Percentiles rank a stretch among this genome's conserved stretches.
Conservation (phyloP, 2,329 filamentous ascomycete species). For the Ophiocordyceps camponoti-leonardi region DNA sequence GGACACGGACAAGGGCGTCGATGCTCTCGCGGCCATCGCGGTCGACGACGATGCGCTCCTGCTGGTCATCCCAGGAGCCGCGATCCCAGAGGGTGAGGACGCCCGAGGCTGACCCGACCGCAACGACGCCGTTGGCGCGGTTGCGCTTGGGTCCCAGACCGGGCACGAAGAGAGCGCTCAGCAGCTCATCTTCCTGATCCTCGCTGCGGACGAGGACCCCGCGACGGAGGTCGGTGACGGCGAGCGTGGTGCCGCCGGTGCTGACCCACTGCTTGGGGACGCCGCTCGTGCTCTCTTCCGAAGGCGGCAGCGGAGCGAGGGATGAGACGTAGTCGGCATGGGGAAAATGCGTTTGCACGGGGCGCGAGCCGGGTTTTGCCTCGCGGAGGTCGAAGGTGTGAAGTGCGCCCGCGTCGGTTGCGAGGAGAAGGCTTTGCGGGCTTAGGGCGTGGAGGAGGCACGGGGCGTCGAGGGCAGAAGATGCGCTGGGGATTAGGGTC, state of each 20-base stretch:
- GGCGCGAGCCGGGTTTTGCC: slow-evolving; percentile 38
- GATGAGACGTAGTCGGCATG: slow-evolving; percentile 90
- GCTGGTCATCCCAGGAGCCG: slow-evolving; percentile 88
- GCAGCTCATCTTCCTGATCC: slow-evolving; percentile 84
- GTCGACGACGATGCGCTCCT: slow-evolving; percentile 70
- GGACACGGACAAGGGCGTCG: slow-evolving; percentile 59
- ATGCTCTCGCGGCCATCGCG: slow-evolving; percentile 55
- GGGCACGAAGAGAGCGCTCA: slow-evolving; percentile 64
- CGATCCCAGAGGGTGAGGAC: slow-evolving; percentile 88
- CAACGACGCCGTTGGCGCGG: slow-evolving; percentile 55
- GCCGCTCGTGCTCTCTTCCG: slow-evolving; percentile 66
- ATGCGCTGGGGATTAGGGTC: slow-evolving; percentile 50
- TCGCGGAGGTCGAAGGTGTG: slow-evolving; percentile 76
- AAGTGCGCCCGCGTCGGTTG: slow-evolving; percentile 76
- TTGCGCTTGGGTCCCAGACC: slow-evolving; percentile 53
- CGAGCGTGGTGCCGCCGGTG: slow-evolving; percentile 79
- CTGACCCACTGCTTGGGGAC: slow-evolving; percentile 91
- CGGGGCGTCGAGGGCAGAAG: slow-evolving; percentile 48
- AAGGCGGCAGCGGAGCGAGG: slow-evolving; percentile 65
- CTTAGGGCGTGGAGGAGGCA: slow-evolving; percentile 70
- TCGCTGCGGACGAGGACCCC: slow-evolving; percentile 81
- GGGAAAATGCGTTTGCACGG: slow-evolving; percentile 65
- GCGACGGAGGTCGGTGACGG: slow-evolving; percentile 72
- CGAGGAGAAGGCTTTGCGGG: slow-evolving; percentile 74
- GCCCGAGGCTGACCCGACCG: slow-evolving; percentile 60